A percentile compares a stretch with the other conserved stretches of the same genome.
Evolutionary conservation across 768 basidiomycete genomes (phyloP).

Genomic region (Pholiota conissans): DNA sequence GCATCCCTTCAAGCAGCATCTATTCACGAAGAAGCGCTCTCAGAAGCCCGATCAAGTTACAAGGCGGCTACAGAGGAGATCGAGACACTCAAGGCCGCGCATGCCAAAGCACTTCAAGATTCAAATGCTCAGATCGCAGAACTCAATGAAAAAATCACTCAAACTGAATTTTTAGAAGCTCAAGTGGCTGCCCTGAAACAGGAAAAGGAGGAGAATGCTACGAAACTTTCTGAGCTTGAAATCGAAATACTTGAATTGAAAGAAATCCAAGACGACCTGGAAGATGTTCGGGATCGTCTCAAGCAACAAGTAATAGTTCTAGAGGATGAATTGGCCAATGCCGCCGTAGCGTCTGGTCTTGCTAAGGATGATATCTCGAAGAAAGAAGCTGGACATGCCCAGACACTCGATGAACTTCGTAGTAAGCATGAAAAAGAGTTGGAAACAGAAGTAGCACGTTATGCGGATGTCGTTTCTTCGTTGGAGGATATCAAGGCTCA

Average conservation of each 20-base stretch:
- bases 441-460: conserved; percentile 41
- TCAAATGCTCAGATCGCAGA: conserved; percentile 43
- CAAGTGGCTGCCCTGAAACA: conserved; percentile 54
- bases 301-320: conserved; percentile 46
- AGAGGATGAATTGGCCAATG: conserved; percentile 54
- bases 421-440: conserved; percentile 48
- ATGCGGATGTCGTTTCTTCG: conserved; percentile 41
- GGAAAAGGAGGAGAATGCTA: conserved; percentile 70
- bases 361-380: conserved; percentile 45
- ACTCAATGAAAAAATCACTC: conserved; percentile 46
- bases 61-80: conserved; percentile 53
- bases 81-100: conserved; percentile 48
- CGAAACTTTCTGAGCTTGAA: conserved; percentile 78
- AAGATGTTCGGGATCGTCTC: conserved; percentile 55
- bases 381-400: conserved; percentile 46
- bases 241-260: conserved; percentile 77
- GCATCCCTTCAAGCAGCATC: conserved; percentile 51
- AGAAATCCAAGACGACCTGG: conserved; percentile 64
- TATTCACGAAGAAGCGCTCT: conserved; percentile 61
- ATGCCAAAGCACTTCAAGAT: conserved; percentile 48
- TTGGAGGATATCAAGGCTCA: conserved; percentile 47
- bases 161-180: conserved; percentile 40
- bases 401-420: conserved; percentile 39
- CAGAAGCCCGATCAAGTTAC: conserved; percentile 64
- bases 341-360: conserved; percentile 45